Conservation (phyloP, 108 stramenopile genomes). For the Mayamaea pseudoterrestris region DNA sequence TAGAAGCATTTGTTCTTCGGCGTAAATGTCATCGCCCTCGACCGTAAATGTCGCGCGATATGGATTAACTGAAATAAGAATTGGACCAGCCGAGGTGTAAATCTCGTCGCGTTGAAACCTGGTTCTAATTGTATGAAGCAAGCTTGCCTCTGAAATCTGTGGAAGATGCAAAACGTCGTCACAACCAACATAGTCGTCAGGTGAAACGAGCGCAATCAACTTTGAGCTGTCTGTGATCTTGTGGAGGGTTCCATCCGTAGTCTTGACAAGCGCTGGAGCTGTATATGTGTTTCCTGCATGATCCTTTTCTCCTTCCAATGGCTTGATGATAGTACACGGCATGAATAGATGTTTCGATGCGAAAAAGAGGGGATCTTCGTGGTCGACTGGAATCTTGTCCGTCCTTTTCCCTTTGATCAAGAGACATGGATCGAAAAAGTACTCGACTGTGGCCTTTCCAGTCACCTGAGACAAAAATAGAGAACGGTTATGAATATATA, state of each 20-base stretch:
- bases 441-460: slow-evolving; percentile 73
- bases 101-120: slow-evolving; percentile 83
- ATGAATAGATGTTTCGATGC: slow-evolving; percentile 56
- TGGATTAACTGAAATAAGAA: slow-evolving; percentile 92
- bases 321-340: slow-evolving; percentile 73
- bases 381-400: slow-evolving; percentile 2
- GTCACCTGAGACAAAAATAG: slow-evolving; percentile 39
- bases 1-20: slow-evolving; percentile 50
- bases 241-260: slow-evolving; percentile 69
- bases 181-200: slow-evolving; percentile 65
- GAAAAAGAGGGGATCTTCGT: slow-evolving; percentile 22
- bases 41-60: slow-evolving; percentile 55
- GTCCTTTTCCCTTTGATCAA: slow-evolving; percentile 17
- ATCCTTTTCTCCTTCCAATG: slow-evolving; percentile 24
- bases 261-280: slow-evolving; percentile 71
- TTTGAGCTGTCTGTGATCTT: slow-evolving; percentile 48
- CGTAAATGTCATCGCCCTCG: slow-evolving; percentile 53
- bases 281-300: slow-evolving; percentile 5
- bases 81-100: slow-evolving; percentile 91
- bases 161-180: slow-evolving; percentile 77
- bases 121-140: slow-evolving; percentile 78
- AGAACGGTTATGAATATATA: background rate
- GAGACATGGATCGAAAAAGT: slow-evolving; percentile 71
- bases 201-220: slow-evolving; percentile 39
- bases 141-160: slow-evolving; percentile 66